Percentiles rank a stretch among this genome's conserved stretches.
These are phyloP conservation scores for Leptographium galeiforme DNA, from an alignment of 2,329 filamentous ascomycete species.

Conservation along the genomic window DNA sequence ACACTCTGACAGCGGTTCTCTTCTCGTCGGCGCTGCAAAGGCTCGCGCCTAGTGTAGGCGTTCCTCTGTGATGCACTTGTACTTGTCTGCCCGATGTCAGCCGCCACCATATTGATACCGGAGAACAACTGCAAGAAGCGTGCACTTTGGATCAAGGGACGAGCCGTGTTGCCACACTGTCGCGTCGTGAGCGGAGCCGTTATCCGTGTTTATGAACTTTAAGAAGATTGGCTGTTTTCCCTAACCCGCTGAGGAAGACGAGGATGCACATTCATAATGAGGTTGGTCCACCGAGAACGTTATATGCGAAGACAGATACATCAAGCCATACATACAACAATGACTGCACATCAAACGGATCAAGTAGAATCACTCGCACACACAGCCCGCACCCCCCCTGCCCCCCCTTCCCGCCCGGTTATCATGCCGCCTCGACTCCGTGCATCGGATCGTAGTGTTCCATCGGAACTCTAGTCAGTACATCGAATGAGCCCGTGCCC, in stretches of 20 bases:
- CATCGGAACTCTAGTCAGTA: slow-evolving; percentile 51
- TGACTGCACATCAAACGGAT: too few relatives aligned
- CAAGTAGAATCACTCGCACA: too few relatives aligned
- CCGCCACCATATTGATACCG: neutral
- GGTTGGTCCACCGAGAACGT: too few relatives aligned
- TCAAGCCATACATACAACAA: too few relatives aligned
- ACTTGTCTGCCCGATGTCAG: slow-evolving; percentile 20
- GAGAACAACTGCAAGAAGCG: too few relatives aligned
- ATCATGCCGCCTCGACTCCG: neutral
- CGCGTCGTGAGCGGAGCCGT: too few relatives aligned
- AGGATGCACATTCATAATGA: slow-evolving; percentile 13
- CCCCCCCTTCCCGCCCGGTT: too few relatives aligned
- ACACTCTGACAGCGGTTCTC: slow-evolving; percentile 19
- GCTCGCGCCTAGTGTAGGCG: slow-evolving; percentile 21
- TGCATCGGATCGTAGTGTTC: slow-evolving; percentile 26
- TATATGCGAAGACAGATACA: too few relatives aligned
- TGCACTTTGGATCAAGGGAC: slow-evolving; percentile 23
- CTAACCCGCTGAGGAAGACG: slow-evolving; percentile 24
- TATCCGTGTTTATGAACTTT: neutral
- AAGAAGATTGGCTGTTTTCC: slow-evolving; percentile 18
- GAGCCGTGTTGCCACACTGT: slow-evolving; percentile 22
- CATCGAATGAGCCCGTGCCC: slow-evolving; percentile 86
- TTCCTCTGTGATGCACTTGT: slow-evolving; percentile 21
- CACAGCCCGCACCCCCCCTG: too few relatives aligned
- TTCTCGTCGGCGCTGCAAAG: slow-evolving; percentile 22